Percentiles rank a stretch among this genome's conserved stretches.
Conservation (phyloP, 225 moss, liverwort and hornwort genomes). For the Anthoceros angustus region DNA sequence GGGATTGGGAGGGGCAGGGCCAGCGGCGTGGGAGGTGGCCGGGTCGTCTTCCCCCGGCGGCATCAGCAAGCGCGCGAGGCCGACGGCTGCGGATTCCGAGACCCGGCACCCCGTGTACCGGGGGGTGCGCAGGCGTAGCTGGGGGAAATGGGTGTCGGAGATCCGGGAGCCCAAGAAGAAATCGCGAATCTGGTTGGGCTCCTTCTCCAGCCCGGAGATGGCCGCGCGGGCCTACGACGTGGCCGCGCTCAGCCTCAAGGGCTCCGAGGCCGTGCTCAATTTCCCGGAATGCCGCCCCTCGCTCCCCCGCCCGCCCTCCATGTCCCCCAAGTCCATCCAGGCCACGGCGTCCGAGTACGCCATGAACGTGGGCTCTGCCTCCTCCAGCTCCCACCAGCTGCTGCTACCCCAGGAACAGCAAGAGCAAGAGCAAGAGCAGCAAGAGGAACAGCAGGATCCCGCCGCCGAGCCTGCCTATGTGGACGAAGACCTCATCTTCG, state of each 20-base stretch:
- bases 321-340: not conserved
- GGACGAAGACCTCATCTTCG: constrained; percentile 4
- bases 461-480: not conserved
- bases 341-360: constrained; percentile 1
- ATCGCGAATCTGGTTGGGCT: not conserved
- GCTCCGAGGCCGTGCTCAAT: not conserved
- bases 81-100: not conserved
- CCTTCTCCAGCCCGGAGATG: not conserved
- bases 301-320: no score
- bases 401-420: no score
- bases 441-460: no score
- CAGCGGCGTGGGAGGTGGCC: no score
- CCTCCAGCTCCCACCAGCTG: not conserved
- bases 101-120: not conserved
- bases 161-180: constrained; percentile 2
- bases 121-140: not conserved
- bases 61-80: not conserved
- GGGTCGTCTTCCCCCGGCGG: not conserved
- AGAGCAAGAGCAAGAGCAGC: no score
- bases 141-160: not conserved
- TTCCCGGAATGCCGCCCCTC: no score
- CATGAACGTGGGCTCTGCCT: not conserved
- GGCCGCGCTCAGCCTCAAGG: not conserved
- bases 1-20: no score
- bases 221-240: not conserved